Base-by-base conservation (phyloP, 768 basidiomycete species). In the Artomyces pyxidatus region DNA sequence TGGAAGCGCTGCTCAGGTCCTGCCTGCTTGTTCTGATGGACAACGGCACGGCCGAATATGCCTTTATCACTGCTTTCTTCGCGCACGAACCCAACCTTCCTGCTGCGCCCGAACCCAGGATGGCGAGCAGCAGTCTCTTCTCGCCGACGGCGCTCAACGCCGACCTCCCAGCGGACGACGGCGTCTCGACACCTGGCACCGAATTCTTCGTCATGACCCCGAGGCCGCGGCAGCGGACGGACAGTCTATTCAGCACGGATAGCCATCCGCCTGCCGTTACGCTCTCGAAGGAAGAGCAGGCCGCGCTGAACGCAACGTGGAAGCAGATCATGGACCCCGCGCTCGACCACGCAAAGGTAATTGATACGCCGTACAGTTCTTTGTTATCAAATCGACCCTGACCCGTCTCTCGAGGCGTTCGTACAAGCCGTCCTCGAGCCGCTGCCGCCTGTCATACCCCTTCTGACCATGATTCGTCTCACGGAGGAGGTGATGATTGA, bases 321-420 rank as follows among this genome's bases (percentile, higher is more conserved):
- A 95, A 92, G 64, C 86, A 89, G 60, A 78, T 96, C 35, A 80
- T 96, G 67, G 94, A 95, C 55, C 91, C 96, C 1, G 86, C 88
- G 4, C 67, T 95, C 50, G 86, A 89, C 47, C 96, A 95, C 61
- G 80, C 79, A 55, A 80, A 88, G 68, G 91, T 80, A 61, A 30
- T n/a, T n/a, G n/a, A n/a, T n/a, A n/a, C n/a, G n/a, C n/a, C n/a
- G n/a, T n/a, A n/a, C n/a, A n/a, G n/a, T n/a, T n/a, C n/a, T 71
- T 64, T 26, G 17, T 21, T n/a, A 25, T 17, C 17, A 6, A 35
- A 35, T 17, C 43, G 21, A 3, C 16, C 38, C 27, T 29, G 37
- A 44, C 14, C 6, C 47, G 28, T 37, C 23, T 27, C 22, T 9
- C 12, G 56, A 93, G 85, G 74, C 73, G 7, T 94, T 94, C 59